Evolutionary conservation across 352 stramenopile genomes (phyloP), one percentile per base, ranked within the genome.

Genomic region (Phytophthora cactorum): DNA sequence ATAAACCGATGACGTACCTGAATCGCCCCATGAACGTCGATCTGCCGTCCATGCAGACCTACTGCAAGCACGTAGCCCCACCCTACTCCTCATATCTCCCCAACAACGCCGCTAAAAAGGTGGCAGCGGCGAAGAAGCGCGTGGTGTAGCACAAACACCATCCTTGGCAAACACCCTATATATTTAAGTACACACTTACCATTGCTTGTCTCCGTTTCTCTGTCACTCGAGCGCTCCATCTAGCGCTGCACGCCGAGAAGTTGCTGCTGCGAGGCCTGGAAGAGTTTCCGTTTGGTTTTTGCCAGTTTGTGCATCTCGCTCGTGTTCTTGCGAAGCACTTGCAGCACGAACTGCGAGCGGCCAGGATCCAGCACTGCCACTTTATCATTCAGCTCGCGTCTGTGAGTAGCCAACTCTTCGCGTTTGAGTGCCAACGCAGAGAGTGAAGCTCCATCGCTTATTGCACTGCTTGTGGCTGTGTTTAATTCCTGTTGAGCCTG

Each of bases 241-340:
- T 72, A 77, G 17, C 70, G 70, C 25, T 77, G 78, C 8, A 79
- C 74, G 5, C 70, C 66, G 39, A 77, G 31, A 22, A 92, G 74
- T 46, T 92, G 84, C 67, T 90, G 66, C 43, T 88, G 79, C 29
- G 76, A 87, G 0, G 72, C 70, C 53, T 93, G 82, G 27, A 83
- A 89, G 12, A 90, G 72, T 56, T 90, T 84, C 10, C 87, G 83
- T 52, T 84, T 84, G 36, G 81, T 82, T 54, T 86, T 85, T 10
- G 83, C 81, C 14, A 95, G 75, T 46, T 84, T 89, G 68, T 84
- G 74, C 79, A 95, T 90, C 66, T 95, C 87, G 43, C 68, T 75
- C 25, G 80, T 73, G 54, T 91, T 92, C 29, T 86, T 81, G 34
- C 84, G 65, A 28, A 95, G 70, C 55, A 84, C 91, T 31, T 86